Evolutionary conservation across 2,329 filamentous ascomycete species (phyloP), one percentile per base, ranked within the genome.

Genomic region (Cladophialophora yegresii): DNA sequence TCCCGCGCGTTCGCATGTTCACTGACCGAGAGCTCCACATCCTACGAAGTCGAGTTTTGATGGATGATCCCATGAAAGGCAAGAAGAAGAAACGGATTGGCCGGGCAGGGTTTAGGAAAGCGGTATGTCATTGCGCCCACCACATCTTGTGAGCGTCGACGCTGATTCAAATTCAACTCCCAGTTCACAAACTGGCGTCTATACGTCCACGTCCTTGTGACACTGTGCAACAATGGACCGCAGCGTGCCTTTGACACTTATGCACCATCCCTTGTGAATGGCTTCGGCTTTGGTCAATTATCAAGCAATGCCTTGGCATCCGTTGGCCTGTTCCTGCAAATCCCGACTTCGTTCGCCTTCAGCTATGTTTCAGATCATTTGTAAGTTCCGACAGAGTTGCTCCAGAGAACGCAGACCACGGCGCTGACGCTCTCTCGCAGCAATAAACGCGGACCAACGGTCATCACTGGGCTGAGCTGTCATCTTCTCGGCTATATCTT

Each of bases 291-390:
- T 66, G 73, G 72, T 3, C 71, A 73, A 0, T 77, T 86, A 2
- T 75, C 72, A 0, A 79, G 79, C 54, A 86, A 87, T 63, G 84
- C 84, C 0, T 73, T 86, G 68, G 80, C 83, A 0, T 81, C 83
- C 0, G 83, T 87, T 9, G 83, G 83, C 72, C 78, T 82, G 9
- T 83, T 81, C 68, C 71, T 82, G 0, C 79, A 84, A 74, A 79
- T 85, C 3, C 83, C 83, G 0, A 77, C 82, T 0, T 83, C 82
- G 0, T 85, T 79, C 64, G 65, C 73, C 0, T 85, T 85, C 71
- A 84, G 82, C 65, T 84, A 74, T 61, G 71, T 85, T 3, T 85
- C 82, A 0, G 83, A 85, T 71, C 80, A 75, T 65, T 84, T 76
- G 80, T 82, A 69, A 76, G 80, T 75, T 9, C 26, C 32, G 40